A percentile compares a stretch with the other conserved stretches of the same genome.
phyloP scores from a whole-genome alignment of 345 rosid species.

The Eucalyptus pumila region DNA sequence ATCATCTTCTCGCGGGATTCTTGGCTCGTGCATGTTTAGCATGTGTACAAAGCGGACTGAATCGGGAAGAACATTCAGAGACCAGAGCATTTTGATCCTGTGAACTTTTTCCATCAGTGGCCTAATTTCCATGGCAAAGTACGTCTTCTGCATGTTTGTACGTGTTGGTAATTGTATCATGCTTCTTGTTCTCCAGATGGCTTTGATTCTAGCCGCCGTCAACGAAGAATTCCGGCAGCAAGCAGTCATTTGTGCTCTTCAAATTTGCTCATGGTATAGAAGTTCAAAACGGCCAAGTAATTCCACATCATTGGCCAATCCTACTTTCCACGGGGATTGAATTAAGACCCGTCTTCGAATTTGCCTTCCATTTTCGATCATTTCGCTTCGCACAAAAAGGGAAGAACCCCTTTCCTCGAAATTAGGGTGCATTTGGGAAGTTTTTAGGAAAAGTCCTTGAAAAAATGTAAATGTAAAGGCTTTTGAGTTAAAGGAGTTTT shows the following conservation, averaged over 20 bases:
- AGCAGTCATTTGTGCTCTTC: background rate
- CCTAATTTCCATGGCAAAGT: background rate
- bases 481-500: too few relatives aligned
- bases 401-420: background rate
- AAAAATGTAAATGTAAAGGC: too few relatives aligned
- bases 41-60: background rate
- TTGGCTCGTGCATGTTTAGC: background rate
- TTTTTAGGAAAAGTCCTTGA: fast-evolving
- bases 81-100: background rate
- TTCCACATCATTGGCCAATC: background rate
- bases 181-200: background rate
- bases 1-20: background rate
- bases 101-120: background rate
- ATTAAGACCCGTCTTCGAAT: background rate
- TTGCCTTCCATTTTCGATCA: background rate
- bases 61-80: background rate
- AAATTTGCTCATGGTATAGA: background rate
- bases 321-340: background rate
- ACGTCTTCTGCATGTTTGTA: background rate
- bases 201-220: background rate
- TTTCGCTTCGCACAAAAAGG: background rate
- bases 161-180: background rate
- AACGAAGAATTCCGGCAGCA: background rate
- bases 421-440: too few relatives aligned
- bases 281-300: background rate